These are phyloP conservation scores for Metarhizium sp. DNA, from an alignment of 2,329 filamentous ascomycete genomes.

Conservation along the genomic window DNA sequence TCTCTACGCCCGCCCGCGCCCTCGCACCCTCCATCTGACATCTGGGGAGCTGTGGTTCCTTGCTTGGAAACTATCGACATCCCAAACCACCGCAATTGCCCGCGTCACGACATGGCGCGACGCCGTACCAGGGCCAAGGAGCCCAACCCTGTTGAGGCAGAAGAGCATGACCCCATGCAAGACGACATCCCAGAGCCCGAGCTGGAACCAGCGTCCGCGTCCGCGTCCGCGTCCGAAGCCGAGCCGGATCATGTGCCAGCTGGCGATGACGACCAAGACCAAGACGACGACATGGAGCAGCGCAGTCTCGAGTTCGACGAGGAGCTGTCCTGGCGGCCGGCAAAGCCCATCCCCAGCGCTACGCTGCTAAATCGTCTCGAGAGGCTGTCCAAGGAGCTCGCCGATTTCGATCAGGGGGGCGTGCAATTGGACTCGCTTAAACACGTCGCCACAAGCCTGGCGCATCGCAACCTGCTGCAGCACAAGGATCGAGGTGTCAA, in stretches of 20 bases:
- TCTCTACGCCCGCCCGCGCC: background rate
- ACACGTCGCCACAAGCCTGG: conserved; percentile 77
- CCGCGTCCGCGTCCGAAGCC: conserved; percentile 2
- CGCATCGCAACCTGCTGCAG: conserved; percentile 67
- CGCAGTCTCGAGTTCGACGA: conserved; percentile 67
- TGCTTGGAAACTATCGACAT: conserved; percentile 3
- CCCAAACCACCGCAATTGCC: conserved; percentile 3
- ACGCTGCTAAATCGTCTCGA: conserved; percentile 77
- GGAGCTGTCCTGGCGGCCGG: conserved; percentile 81
- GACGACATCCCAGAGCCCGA: conserved; percentile 11
- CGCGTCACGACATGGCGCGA: conserved; percentile 23
- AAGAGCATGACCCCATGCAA: conserved; percentile 12
- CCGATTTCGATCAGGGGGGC: conserved; percentile 78
- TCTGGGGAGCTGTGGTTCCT: background rate
- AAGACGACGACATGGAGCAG: conserved; percentile 6
- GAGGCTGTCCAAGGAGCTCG: conserved; percentile 71
- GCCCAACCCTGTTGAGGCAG: conserved; percentile 19
- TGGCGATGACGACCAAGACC: conserved; percentile 4
- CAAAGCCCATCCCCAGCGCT: conserved; percentile 75
- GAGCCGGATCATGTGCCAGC: background rate
- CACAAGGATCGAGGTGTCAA: conserved; percentile 93
- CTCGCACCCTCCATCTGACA: background rate
- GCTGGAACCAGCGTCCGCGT: conserved; percentile 4
- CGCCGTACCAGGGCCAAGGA: conserved; percentile 25
- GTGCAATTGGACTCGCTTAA: conserved; percentile 74